Evolutionary conservation across 1,284 basidiomycete species (phyloP), one percentile per base, ranked within the genome.

Genomic region (Ustilago loliicola): DNA sequence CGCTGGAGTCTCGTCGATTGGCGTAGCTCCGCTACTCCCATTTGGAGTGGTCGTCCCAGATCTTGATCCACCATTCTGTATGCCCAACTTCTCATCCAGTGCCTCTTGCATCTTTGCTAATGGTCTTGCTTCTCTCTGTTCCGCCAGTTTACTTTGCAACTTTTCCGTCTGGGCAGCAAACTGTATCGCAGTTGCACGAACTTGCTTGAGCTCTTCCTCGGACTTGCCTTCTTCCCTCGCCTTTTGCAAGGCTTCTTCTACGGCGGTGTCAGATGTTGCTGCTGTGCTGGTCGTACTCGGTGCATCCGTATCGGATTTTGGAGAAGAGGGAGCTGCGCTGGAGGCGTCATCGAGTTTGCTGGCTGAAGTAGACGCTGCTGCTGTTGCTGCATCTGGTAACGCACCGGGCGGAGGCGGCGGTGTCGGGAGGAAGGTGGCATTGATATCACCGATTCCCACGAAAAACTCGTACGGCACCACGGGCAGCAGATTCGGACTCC

Each of bases 381-480:
- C 48, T 27, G 48, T 10, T 27, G n/a, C 48, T 50, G 71, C 34
- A 21, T 36, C 62, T 3, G 71, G 50, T 56, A 66, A 8, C 9
- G 61, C 57, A 11, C 61, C 64, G 3, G 81, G 77, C 15, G 57
- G 70, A 36, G 76, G 74, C 25, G 80, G 83, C 40, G 80, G 78
- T 25, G 93, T 93, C 10, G 94, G 94, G 7, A 98, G 89, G 86
- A 97, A 96, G 0, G 93, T 90, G 3, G 94, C 94, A 86, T 99
- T 99, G 87, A 99, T 98, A 87, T 99, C 96, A 56, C 96, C 96
- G 77, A 97, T 98, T n/a, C 96, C 96, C 67, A 98, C 90, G 84
- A 98, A 99, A 87, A 99, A 99, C 83, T 98, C 95, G 84, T 95
- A 99, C 56, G 96, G 96, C 32, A 96, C 91, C 66, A 98, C 96